phyloP scores from a whole-genome alignment of 352 stramenopile species.

The Achlya hypogyna region DNA sequence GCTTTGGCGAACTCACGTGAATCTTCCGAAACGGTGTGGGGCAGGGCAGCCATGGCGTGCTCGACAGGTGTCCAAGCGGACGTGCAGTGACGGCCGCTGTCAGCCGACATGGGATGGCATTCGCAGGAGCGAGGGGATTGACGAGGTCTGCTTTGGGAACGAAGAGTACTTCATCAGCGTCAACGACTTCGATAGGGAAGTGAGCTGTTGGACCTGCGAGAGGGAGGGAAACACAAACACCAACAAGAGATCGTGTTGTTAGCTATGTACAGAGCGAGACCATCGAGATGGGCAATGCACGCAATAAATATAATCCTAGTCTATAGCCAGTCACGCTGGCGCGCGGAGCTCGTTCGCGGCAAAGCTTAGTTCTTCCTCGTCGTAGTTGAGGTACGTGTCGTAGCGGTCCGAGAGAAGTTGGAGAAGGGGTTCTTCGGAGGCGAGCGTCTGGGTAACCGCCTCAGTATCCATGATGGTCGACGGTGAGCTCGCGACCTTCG shows the following conservation, averaged over 20 bases:
- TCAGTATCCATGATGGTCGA: neutral
- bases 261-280: neutral
- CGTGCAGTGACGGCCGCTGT: too few species aligned
- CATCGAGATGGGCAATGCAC: neutral
- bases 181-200: too few species aligned
- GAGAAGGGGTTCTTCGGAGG: conserved; percentile 1
- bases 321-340: neutral
- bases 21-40: neutral
- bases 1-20: neutral
- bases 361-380: conserved; percentile 11
- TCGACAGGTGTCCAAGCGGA: too few species aligned
- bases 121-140: too few species aligned
- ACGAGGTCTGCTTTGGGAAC: too few species aligned
- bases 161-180: too few species aligned
- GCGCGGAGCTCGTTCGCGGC: neutral
- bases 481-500: neutral
- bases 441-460: neutral
- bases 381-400: conserved; percentile 15
- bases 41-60: too few species aligned
- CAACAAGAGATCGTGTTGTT: neutral
- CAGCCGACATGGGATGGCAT: too few species aligned
- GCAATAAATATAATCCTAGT: neutral
- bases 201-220: too few species aligned
- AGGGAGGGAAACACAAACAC: neutral
- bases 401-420: conserved; percentile 12